Evolutionary conservation across 352 stramenopile genomes (phyloP).

Genomic region (Phytopythium vexans): DNA sequence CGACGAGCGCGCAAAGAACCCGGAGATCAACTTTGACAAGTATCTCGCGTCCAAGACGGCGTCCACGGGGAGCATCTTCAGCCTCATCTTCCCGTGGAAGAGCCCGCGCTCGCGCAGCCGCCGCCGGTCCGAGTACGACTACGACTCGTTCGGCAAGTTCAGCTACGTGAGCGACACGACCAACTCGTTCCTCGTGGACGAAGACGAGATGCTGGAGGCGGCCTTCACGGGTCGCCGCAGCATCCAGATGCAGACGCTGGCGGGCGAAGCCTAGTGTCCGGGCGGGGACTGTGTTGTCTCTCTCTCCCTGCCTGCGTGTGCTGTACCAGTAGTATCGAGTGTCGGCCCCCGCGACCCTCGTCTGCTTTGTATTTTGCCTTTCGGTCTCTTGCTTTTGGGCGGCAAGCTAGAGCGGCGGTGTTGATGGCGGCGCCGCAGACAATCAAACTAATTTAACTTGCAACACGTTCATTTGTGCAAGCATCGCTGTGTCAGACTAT

Average conservation of each 20-base stretch:
- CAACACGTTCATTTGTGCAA: background rate
- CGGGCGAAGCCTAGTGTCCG: slow-evolving; percentile 48
- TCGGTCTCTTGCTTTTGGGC: too few relatives aligned
- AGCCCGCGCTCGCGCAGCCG: slow-evolving; percentile 46
- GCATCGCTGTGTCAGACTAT: too few relatives aligned
- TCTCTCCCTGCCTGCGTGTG: background rate
- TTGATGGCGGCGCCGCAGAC: too few relatives aligned
- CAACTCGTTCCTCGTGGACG: slow-evolving; percentile 86
- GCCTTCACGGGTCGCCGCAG: slow-evolving; percentile 79
- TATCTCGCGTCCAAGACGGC: slow-evolving; percentile 77
- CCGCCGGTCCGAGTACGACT: slow-evolving; percentile 49
- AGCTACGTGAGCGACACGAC: slow-evolving; percentile 88
- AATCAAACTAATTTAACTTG: slow-evolving; percentile 1
- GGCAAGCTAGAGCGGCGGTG: too few relatives aligned
- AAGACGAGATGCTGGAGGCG: slow-evolving; percentile 87
- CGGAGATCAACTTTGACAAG: slow-evolving; percentile 86
- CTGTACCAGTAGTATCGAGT: slow-evolving; percentile 8
- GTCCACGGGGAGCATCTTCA: slow-evolving; percentile 80
- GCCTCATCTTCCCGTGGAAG: slow-evolving; percentile 80
- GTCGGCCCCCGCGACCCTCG: background rate
- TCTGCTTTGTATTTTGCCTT: too few relatives aligned
- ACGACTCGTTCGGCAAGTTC: slow-evolving; percentile 84
- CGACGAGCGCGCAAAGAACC: slow-evolving; percentile 70
- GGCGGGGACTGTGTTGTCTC: background rate
- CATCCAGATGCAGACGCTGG: slow-evolving; percentile 79